Percentiles rank a stretch among this genome's conserved stretches.
Conservation (phyloP, 257 asterid species). For the Rhazya stricta region DNA sequence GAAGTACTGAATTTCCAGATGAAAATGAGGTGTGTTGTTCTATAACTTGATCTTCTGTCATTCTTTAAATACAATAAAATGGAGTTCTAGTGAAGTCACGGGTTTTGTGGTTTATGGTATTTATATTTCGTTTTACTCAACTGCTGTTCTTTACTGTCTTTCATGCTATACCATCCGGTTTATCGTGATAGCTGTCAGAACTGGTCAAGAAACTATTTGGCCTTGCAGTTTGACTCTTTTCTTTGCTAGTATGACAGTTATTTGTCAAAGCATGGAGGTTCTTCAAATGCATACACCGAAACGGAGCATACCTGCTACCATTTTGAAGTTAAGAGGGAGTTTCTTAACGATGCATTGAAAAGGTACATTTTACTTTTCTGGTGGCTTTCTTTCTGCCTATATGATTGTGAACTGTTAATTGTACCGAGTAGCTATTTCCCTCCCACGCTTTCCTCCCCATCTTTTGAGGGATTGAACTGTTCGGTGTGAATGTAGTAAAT, state of each 20-base stretch:
- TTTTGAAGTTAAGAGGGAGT: conserved; percentile 92
- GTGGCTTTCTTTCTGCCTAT: neutral
- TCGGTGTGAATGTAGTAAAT: conserved; percentile 17
- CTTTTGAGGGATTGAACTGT: conserved; percentile 12
- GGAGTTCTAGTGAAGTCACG: neutral
- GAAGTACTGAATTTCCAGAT: conserved; percentile 90
- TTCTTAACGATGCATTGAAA: conserved; percentile 79
- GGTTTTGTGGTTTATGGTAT: neutral
- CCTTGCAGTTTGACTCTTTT: conserved; percentile 37
- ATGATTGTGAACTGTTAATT: neutral
- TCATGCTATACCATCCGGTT: conserved; percentile 8
- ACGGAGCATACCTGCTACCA: conserved; percentile 97
- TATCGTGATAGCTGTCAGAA: conserved; percentile 10
- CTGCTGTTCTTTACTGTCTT: neutral
- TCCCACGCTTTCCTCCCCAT: neutral
- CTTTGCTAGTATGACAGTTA: conserved; percentile 86
- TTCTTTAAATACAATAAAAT: neutral
- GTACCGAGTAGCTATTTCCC: neutral
- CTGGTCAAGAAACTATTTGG: conserved; percentile 18
- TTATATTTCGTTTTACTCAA: neutral
- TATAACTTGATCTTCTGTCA: neutral
- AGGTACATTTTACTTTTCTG: conserved; percentile 40
- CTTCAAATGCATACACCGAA: conserved; percentile 99
- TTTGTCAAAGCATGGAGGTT: conserved; percentile 97
- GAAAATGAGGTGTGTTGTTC: conserved; percentile 81